Conservation (phyloP, 257 asterid species). For the Dorcoceras hygrometricum region DNA sequence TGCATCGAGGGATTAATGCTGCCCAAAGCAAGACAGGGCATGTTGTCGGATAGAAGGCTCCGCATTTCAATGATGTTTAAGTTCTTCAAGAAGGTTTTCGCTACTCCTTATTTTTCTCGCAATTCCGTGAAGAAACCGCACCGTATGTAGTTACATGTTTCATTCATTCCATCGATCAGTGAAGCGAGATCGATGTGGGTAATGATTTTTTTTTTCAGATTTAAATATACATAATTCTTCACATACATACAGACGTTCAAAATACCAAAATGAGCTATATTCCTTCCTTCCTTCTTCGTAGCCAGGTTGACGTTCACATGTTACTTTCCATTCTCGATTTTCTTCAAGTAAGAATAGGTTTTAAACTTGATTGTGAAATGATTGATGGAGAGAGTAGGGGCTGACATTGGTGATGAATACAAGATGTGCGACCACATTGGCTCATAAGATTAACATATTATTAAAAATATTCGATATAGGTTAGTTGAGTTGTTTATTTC, state of each 20-base stretch:
- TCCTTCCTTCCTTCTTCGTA: too few relatives aligned
- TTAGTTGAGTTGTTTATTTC: not conserved
- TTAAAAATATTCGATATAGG: not conserved
- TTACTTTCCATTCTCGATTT: not conserved
- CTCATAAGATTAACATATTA: not conserved
- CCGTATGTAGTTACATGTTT: not conserved
- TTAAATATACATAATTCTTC: too few relatives aligned
- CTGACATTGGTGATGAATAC: not conserved
- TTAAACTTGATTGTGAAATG: not conserved
- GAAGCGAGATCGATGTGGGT: too few relatives aligned
- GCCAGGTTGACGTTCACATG: not conserved
- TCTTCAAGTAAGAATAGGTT: not conserved
- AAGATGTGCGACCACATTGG: not conserved
- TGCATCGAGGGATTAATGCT: not conserved
- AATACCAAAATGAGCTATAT: too few relatives aligned
- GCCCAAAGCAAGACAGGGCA: not conserved
- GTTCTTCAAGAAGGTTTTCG: not conserved
- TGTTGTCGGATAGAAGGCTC: not conserved
- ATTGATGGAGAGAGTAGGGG: not conserved
- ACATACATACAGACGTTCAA: too few relatives aligned
- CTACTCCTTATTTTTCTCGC: too few relatives aligned
- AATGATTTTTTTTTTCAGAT: too few relatives aligned
- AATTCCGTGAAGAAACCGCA: too few relatives aligned
- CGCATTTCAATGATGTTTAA: slow-evolving; percentile 1
- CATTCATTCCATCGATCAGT: not conserved